phyloP scores from a whole-genome alignment of 805 yeast genomes.

The Ogataea haglerorum region DNA sequence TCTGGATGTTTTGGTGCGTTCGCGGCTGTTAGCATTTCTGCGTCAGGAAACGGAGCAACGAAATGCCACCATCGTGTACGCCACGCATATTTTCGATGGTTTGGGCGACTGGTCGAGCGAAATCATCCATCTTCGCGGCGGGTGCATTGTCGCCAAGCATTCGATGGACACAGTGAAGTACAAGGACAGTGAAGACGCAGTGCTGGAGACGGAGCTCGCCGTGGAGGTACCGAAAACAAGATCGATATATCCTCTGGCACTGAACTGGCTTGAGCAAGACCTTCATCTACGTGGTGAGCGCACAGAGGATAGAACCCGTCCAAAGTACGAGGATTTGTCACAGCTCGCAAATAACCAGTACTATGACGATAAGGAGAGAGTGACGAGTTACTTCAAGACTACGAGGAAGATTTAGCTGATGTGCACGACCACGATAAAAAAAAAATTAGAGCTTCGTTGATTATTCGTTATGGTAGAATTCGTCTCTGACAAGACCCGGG shows the following conservation, averaged over 20 bases:
- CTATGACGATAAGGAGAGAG: conserved; percentile 43
- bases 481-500: conserved; percentile 11
- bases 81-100: conserved; percentile 97
- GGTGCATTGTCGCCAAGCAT: conserved; percentile 45
- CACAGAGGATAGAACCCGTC: conserved; percentile 43
- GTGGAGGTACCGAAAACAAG: conserved; percentile 42
- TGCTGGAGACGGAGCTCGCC: conserved; percentile 10
- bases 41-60: conserved; percentile 68
- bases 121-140: conserved; percentile 72
- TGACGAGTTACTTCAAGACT: conserved; percentile 48
- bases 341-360: conserved; percentile 37
- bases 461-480: conserved; percentile 4
- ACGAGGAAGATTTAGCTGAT: conserved; percentile 34
- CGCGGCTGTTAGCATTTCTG: conserved; percentile 66
- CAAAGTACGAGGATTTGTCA: conserved; percentile 55
- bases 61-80: conserved; percentile 77
- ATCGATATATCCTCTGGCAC: conserved; percentile 70
- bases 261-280: conserved; percentile 61
- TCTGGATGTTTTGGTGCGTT: conserved; percentile 87
- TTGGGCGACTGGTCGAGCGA: conserved; percentile 87
- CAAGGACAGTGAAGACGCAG: conserved; percentile 21
- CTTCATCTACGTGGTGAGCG: conserved; percentile 52
- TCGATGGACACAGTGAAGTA: conserved; percentile 33
- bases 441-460: neutral
- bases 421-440: conserved; percentile 9